Base-by-base conservation (phyloP, 139 green algal species). In the Chlamydomonas asymmetrica region DNA sequence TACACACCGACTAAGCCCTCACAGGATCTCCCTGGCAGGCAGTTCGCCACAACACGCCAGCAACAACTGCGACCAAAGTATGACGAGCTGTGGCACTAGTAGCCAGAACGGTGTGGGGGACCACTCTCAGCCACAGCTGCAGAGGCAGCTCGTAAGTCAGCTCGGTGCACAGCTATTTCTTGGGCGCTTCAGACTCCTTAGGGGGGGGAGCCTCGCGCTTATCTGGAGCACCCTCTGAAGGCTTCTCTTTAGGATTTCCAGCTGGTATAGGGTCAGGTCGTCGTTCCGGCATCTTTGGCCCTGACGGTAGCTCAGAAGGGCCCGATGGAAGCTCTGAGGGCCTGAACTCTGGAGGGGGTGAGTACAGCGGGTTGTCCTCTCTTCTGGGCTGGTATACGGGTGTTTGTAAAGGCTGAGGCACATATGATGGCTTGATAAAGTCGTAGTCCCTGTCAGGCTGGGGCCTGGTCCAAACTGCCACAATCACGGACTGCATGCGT, bases 181-280 rank as follows among this genome's bases (percentile, higher is more conserved):
- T 71, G 3, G 59, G 75, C n/a, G 71, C 35, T 41, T 83, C 78
- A 5, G 43, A 41, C 31, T 80, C 71, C 57, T 81, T 77, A 4
- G 66, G 45, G 2, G 76, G 80, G 3, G 76, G 80, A 22, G 66
- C 66, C 62, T 89, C 77, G 0, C 79, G 59, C 72, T 76, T 76
- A 1, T 85, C 70, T 2, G 63, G 69, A 0, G 57, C n/a, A 1
- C 71, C 74, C 18, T 60, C 66, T n/a, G 66, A 34, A 22, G 84
- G 84, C 66, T 83, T 85, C 80, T 89, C 80, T 78, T 89, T 89
- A 29, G 84, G 84, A 49, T 83, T 89, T n/a, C 79, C 79, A 32
- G 80, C 84, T 35, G 84, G 84, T 27, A 89, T 87, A 34, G 81
- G 78, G 63, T 89, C 84, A 0, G 79, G 84, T 27, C 81, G 72